Percentiles rank a stretch among this genome's conserved stretches.
Evolutionary conservation across 1,284 basidiomycete species (phyloP).

Genomic region (Leucoagaricus sp.): DNA sequence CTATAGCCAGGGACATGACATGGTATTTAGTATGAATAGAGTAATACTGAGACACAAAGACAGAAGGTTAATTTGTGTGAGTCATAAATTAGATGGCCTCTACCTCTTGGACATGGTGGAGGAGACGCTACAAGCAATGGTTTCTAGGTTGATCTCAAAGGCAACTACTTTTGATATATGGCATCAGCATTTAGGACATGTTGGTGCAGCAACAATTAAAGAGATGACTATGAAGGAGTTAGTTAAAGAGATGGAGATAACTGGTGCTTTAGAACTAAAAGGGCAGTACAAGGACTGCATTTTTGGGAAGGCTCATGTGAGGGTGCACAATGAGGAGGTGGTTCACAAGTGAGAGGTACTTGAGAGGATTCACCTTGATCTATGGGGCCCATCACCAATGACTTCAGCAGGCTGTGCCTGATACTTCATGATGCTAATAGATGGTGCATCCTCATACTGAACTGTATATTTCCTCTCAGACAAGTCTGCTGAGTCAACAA

Average conservation of each 20-base stretch:
- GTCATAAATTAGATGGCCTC: background rate
- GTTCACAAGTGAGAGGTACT: slow-evolving; percentile 16
- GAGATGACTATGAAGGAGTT: slow-evolving; percentile 14
- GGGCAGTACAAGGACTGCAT: slow-evolving; percentile 25
- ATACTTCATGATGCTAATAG: slow-evolving; percentile 19
- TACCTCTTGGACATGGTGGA: background rate
- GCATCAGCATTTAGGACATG: slow-evolving; percentile 25
- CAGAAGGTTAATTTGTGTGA: background rate
- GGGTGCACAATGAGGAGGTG: slow-evolving; percentile 21
- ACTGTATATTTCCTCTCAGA: slow-evolving; percentile 1
- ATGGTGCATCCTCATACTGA: slow-evolving; percentile 13
- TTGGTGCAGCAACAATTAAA: slow-evolving; percentile 13
- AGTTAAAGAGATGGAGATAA: slow-evolving; percentile 22
- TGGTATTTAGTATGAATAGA: slow-evolving; percentile 16
- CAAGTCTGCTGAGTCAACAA: slow-evolving; percentile 6
- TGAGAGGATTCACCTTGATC: slow-evolving; percentile 22
- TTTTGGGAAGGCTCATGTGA: slow-evolving; percentile 18
- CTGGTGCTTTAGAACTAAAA: background rate
- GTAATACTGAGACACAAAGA: background rate
- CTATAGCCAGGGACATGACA: background rate
- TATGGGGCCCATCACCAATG: slow-evolving; percentile 22
- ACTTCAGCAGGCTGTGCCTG: slow-evolving; percentile 17
- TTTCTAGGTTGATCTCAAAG: slow-evolving; percentile 10
- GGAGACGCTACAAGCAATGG: background rate
- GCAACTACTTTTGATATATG: slow-evolving; percentile 20